These are phyloP conservation scores for Ogataea paraovalis DNA, from an alignment of 805 yeast species.

Conservation along the genomic window DNA sequence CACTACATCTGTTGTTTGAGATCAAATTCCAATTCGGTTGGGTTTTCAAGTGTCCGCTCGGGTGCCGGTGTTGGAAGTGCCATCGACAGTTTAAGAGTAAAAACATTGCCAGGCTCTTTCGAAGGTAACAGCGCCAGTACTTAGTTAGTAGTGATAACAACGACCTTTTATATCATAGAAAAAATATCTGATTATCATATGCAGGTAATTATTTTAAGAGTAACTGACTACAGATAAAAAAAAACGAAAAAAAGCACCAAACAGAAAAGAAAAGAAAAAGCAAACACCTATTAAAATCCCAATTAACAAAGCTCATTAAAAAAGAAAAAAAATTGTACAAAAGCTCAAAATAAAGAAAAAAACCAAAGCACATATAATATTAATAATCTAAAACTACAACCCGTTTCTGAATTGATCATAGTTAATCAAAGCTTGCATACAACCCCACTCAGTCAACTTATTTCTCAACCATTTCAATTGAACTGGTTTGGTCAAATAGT, in stretches of 20 bases:
- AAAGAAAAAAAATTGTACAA: background rate
- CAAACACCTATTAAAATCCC: background rate
- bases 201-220: too few relatives aligned
- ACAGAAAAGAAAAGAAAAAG: background rate
- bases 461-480: conserved; percentile 90
- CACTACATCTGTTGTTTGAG: conserved; percentile 1
- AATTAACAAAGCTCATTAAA: background rate
- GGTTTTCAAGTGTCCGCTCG: background rate
- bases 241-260: background rate
- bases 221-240: too few relatives aligned
- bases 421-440: conserved; percentile 96
- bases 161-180: too few relatives aligned
- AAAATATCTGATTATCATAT: too few relatives aligned
- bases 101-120: conserved; percentile 1
- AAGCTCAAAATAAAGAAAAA: too few relatives aligned
- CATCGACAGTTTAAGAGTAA: background rate
- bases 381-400: conserved; percentile 1
- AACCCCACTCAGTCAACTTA: conserved; percentile 96
- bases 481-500: conserved; percentile 93
- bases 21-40: background rate
- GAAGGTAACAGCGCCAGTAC: background rate
- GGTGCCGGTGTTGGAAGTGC: background rate
- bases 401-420: conserved; percentile 82
- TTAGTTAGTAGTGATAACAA: background rate
- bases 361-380: background rate